A percentile compares a stretch with the other conserved stretches of the same genome.
phyloP scores from a whole-genome alignment of 805 yeast species.

The Naumovozyma dairenensis region DNA sequence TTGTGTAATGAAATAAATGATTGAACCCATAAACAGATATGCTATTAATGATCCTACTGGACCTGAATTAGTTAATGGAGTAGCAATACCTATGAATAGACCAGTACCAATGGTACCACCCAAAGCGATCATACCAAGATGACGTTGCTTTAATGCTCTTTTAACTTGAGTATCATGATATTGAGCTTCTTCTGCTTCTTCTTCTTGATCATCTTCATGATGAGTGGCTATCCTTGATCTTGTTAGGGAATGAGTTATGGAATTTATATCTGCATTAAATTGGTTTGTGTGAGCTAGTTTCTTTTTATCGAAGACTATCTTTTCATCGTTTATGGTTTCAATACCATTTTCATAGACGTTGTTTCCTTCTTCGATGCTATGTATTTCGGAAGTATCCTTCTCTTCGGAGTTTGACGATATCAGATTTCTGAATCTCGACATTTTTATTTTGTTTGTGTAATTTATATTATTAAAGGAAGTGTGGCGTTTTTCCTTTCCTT shows the following conservation, averaged over 20 bases:
- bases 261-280: constrained; percentile 5
- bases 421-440: constrained; percentile 7
- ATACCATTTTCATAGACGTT: neutral
- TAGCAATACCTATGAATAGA: constrained; percentile 52
- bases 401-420: constrained; percentile 6
- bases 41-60: constrained; percentile 57
- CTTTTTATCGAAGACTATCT: constrained; percentile 3
- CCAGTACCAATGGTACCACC: constrained; percentile 74
- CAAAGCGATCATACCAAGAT: constrained; percentile 59
- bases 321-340: neutral
- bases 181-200: constrained; percentile 25
- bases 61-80: constrained; percentile 46
- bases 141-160: constrained; percentile 52
- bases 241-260: constrained; percentile 4
- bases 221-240: constrained; percentile 3
- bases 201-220: constrained; percentile 10
- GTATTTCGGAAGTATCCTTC: constrained; percentile 1
- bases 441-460: neutral
- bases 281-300: neutral
- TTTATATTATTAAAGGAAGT: too few species aligned
- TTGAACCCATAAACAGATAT: constrained; percentile 50
- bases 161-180: constrained; percentile 37
- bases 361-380: neutral
- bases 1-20: constrained; percentile 54
- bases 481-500: too few species aligned